Evolutionary conservation across 1,139 yeast species (phyloP), one percentile per base, ranked within the genome.

Genomic region (Eremothecium gossypii): DNA sequence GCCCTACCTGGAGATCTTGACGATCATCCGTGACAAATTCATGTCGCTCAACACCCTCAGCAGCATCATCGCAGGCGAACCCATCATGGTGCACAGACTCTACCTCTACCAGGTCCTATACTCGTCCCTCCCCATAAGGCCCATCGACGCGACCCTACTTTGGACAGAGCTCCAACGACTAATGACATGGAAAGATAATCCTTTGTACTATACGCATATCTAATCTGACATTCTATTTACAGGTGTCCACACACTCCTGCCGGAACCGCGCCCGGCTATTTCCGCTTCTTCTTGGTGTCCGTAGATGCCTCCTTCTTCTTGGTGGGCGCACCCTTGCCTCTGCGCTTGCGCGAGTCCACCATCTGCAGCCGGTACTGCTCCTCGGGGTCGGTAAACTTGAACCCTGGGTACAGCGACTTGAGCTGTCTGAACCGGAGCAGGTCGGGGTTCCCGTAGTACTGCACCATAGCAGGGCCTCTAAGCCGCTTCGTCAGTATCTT

Each of bases 281-380:
- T 12, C 13, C 35, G 35, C 29, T 34, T 68, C 58, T 67, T 67
- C 48, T 63, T 64, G 58, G 69, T 69, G 33, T 55, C 62, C 26
- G 54, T 52, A 20, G 65, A 60, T 20, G 68, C 67, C 53, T 66
- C 73, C 53, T 67, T 71, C 65, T 76, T 77, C 72, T 86, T 86
- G 70, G 82, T 77, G 52, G 95, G 96, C 14, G 95, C 93, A 62
- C 95, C 94, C 66, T 86, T 86, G 61, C 86, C 89, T 76, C 94
- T 82, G 74, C 83, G 80, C 71, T 79, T 82, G 64, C 85, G 51
- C 33, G 76, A 77, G 44, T 70, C 76, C 34, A 79, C 76, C 74
- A 79, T 77, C 48, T 72, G 72, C 49, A 77, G 56, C 61, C 91
- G 71, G 62, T 82, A 78, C 40, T 74, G 77, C 62, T 85, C 95